Base-by-base conservation (phyloP, 1,284 basidiomycete genomes). In the Apiotrichum mycotoxinovorans region DNA sequence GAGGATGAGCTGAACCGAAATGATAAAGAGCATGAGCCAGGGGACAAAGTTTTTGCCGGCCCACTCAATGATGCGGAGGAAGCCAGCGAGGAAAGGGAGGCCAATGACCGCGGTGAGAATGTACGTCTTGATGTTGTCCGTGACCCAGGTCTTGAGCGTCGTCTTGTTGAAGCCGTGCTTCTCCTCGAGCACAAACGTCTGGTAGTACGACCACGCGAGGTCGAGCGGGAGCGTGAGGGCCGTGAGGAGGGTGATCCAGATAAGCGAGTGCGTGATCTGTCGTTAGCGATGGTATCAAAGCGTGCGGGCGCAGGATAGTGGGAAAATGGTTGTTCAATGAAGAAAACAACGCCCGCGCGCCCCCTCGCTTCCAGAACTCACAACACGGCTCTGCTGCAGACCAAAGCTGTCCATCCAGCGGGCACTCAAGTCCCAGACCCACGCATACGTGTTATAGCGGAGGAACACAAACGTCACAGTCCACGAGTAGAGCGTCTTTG, bases 141-240 rank as follows among this genome's bases (percentile, higher is more conserved):
- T 78, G 56, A 92, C 72, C 73, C 89, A 96, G 3, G 93, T 80
- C 8, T 66, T 66, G 1, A 83, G 82, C 0, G 91, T 91, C 18
- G 86, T 91, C 80, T 97, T 97, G 83, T 98, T 98, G 82, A 98
- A 98, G 0, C 93, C 94, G 68, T 97, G 91, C 64, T 87, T 87
- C 74, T 96, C 88, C 77, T 98, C 96, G 43, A 98, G 81, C 14
- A 94, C 88, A 74, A 98, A 98, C 3, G 91, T 94, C 62, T 85
- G 84, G 79, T 96, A 97, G 37, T 87, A 80, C 33, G 83, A 84
- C 49, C 91, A 79, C 9, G 92, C 91, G 27, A 88, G 76, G 2
- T 83, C 80, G 0, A 91, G 85, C 14, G 87, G 65, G 54, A 88
- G 71, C 61, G 85, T 85, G 34, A 93, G 76, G 25, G 87, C 68